Evolutionary conservation across 2,329 filamentous ascomycete species (phyloP).

Genomic region (Neophaeococcomyces aloes): DNA sequence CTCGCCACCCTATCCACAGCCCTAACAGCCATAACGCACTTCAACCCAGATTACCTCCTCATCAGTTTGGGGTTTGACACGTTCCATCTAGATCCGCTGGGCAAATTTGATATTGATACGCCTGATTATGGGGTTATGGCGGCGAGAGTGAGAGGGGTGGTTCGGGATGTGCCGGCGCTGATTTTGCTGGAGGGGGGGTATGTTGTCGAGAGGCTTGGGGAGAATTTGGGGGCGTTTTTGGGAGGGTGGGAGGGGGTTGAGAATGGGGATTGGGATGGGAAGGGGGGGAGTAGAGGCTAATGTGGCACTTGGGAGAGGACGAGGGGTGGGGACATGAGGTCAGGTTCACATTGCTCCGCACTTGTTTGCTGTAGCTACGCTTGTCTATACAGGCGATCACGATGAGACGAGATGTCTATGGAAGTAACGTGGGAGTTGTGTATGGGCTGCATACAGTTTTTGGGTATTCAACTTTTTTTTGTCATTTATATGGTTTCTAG

Average conservation of each 20-base stretch:
- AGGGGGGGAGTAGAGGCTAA: background rate
- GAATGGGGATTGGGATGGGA: background rate
- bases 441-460: too few relatives aligned
- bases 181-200: slow-evolving; percentile 21
- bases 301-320: background rate
- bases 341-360: too few relatives aligned
- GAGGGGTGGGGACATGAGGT: too few relatives aligned
- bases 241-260: slow-evolving; percentile 16
- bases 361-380: too few relatives aligned
- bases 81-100: slow-evolving; percentile 20
- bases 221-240: slow-evolving; percentile 20
- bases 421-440: too few relatives aligned
- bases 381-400: too few relatives aligned
- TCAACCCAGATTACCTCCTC: slow-evolving; percentile 16
- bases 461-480: too few relatives aligned
- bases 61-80: slow-evolving; percentile 22
- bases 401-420: too few relatives aligned
- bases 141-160: slow-evolving; percentile 9
- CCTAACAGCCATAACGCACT: slow-evolving; percentile 11
- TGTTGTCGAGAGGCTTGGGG: slow-evolving; percentile 20
- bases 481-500: too few relatives aligned
- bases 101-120: slow-evolving; percentile 19
- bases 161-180: slow-evolving; percentile 14
- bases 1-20: slow-evolving; percentile 13
- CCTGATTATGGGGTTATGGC: slow-evolving; percentile 20